phyloP scores from a whole-genome alignment of 345 rosid genomes.

The Fremontodendron californicum region DNA sequence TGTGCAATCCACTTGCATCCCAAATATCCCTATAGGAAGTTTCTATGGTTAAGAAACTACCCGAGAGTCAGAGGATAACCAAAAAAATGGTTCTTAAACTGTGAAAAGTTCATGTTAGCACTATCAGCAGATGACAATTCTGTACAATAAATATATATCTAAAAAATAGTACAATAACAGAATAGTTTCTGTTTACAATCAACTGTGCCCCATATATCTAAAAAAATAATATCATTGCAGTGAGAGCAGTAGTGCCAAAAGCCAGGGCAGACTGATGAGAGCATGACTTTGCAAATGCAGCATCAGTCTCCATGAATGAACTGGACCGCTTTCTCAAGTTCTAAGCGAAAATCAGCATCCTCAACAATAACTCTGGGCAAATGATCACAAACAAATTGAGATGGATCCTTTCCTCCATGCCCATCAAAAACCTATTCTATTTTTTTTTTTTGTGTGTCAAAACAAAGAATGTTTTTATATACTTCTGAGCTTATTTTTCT shows the following conservation, averaged over 20 bases:
- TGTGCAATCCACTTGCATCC: neutral
- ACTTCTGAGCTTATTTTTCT: neutral
- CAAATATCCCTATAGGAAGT: neutral
- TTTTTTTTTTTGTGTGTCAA: conserved; percentile 3
- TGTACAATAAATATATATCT: neutral
- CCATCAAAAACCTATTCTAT: conserved; percentile 92
- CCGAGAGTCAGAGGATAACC: neutral
- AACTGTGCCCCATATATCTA: neutral
- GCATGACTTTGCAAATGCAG: conserved; percentile 55
- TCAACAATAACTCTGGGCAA: conserved; percentile 71
- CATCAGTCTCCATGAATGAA: conserved; percentile 72
- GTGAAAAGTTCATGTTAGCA: neutral
- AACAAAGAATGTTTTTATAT: neutral
- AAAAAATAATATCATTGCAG: conserved; percentile 57
- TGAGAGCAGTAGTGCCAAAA: conserved; percentile 83
- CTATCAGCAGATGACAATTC: neutral
- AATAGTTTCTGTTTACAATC: neutral
- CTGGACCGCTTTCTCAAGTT: conserved; percentile 61
- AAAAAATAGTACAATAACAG: neutral
- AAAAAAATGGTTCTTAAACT: neutral
- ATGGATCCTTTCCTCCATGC: conserved; percentile 73
- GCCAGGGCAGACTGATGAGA: conserved; percentile 40
- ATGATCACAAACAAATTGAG: conserved; percentile 66
- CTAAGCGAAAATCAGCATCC: conserved; percentile 67
- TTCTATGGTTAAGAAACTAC: neutral